Conservation (phyloP, 2,329 filamentous ascomycete genomes). For the Diaporthe vaccinii region DNA sequence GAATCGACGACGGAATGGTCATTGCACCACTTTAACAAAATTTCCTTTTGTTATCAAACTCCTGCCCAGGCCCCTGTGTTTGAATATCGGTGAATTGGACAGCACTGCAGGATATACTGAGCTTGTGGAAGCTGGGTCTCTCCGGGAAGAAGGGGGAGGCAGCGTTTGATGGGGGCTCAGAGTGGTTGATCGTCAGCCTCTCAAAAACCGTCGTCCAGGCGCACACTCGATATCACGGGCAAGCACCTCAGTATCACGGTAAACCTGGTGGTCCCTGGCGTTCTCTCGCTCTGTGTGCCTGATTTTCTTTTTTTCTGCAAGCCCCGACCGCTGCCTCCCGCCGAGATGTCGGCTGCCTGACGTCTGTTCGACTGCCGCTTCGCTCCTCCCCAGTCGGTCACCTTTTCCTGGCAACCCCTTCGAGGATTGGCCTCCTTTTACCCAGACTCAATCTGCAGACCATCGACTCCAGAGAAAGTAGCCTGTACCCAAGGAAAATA, state of each 20-base stretch:
- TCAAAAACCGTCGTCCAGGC: background rate
- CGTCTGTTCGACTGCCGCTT: background rate
- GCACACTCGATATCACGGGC: background rate
- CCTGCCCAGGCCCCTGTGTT: background rate
- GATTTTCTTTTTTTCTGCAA: background rate
- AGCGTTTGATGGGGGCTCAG: background rate
- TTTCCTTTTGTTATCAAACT: constrained; percentile 31
- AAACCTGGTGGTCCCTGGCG: background rate
- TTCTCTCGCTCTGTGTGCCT: background rate
- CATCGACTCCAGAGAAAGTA: background rate
- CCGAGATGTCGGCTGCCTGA: background rate
- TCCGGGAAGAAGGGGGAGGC: background rate
- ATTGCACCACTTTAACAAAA: constrained; percentile 38
- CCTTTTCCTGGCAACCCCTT: background rate
- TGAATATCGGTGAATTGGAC: background rate
- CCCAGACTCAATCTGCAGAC: background rate
- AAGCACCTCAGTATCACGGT: background rate
- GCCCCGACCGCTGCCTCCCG: background rate
- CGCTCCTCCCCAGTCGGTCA: background rate
- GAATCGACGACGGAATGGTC: constrained; percentile 47
- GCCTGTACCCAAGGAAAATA: background rate
- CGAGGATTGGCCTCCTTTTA: background rate
- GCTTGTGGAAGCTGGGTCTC: too few species aligned
- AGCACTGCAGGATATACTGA: background rate
- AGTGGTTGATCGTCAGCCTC: too few species aligned